A percentile compares a stretch with the other conserved stretches of the same genome.
phyloP scores from a whole-genome alignment of 2,329 filamentous ascomycete genomes.

The Celoporthe dispersa region DNA sequence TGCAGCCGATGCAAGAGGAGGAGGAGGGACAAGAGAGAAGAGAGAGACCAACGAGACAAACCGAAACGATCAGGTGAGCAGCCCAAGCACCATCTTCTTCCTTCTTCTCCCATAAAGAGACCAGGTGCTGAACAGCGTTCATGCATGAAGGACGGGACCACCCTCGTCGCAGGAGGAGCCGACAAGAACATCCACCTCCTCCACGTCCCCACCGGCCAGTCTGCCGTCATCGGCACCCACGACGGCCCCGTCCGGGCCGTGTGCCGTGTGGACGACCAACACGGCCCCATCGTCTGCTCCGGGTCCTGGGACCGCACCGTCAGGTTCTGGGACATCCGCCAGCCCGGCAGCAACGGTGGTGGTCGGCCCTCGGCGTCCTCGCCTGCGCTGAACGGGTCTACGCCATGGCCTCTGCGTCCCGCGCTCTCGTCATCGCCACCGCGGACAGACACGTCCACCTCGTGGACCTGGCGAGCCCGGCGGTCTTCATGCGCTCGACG shows the following conservation, averaged over 20 bases:
- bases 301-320: slow-evolving; percentile 61
- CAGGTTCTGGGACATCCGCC: slow-evolving; percentile 61
- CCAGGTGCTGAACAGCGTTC: not conserved
- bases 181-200: slow-evolving; percentile 40
- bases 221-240: slow-evolving; percentile 37
- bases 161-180: slow-evolving; percentile 39
- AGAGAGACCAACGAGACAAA: slow-evolving; percentile 33
- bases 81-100: not conserved
- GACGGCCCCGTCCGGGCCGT: slow-evolving; percentile 39
- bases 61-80: slow-evolving; percentile 32
- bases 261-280: slow-evolving; percentile 39
- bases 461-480: slow-evolving; percentile 38
- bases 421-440: slow-evolving; percentile 39
- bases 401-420: slow-evolving; percentile 39
- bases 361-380: slow-evolving; percentile 47
- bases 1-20: not conserved
- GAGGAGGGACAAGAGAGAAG: not conserved
- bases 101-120: not conserved
- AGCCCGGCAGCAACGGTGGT: slow-evolving; percentile 34
- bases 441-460: slow-evolving; percentile 40
- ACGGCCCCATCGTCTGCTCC: slow-evolving; percentile 32
- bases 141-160: slow-evolving; percentile 39
- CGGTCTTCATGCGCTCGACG: slow-evolving; percentile 28
- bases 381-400: slow-evolving; percentile 55
- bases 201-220: slow-evolving; percentile 37